A percentile compares a stretch with the other conserved stretches of the same genome.
Conservation (phyloP, 169 alveolate genomes). For the Plasmodium gallinaceum region DNA sequence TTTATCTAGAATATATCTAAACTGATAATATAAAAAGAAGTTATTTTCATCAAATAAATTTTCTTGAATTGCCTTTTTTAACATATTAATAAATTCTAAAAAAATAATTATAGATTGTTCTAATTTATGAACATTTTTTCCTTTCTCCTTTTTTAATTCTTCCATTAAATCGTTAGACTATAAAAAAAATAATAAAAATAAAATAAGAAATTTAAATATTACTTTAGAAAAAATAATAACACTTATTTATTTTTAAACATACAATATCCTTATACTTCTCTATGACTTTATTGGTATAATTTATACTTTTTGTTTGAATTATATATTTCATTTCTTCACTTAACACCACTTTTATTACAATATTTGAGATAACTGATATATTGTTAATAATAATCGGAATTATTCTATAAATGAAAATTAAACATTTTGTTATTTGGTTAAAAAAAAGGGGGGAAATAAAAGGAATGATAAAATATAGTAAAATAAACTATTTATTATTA, state of each 20-base stretch:
- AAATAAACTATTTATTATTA: no score
- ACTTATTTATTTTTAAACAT: background rate
- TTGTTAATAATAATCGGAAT: conserved; percentile 46
- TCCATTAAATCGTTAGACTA: conserved; percentile 37
- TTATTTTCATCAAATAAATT: conserved; percentile 63
- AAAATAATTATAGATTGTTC: conserved; percentile 61
- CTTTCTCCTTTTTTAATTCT: conserved; percentile 57
- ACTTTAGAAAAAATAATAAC: background rate
- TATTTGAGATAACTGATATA: conserved; percentile 48
- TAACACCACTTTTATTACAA: conserved; percentile 43
- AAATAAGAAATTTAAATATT: background rate
- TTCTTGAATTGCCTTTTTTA: conserved; percentile 63
- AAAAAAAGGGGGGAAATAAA: background rate
- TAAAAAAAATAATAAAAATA: background rate
- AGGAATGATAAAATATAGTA: no score
- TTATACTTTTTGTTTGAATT: conserved; percentile 13
- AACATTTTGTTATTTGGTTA: background rate
- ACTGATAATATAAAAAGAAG: conserved; percentile 55
- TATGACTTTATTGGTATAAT: conserved; percentile 29
- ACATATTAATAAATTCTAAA: conserved; percentile 42
- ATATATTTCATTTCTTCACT: conserved; percentile 62
- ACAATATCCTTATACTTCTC: conserved; percentile 40
- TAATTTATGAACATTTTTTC: conserved; percentile 25
- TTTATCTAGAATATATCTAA: conserved; percentile 43
- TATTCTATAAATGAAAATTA: conserved; percentile 22